Evolutionary conservation across 148 eudicot genomes (phyloP).

Genomic region (Oxyria digyna): DNA sequence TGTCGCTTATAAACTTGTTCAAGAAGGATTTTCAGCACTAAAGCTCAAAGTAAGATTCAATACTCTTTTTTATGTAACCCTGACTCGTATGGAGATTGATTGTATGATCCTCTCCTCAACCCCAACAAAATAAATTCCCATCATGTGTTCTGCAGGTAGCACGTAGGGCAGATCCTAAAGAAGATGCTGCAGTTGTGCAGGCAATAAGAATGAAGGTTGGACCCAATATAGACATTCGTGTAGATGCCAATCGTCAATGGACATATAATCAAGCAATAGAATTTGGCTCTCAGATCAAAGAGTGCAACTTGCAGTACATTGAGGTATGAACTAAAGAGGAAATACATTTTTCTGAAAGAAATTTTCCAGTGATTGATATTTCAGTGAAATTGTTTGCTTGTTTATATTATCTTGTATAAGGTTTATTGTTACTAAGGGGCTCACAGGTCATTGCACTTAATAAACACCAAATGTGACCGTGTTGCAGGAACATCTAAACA

Average conservation of each 20-base stretch:
- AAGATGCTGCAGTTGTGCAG: conserved; percentile 64
- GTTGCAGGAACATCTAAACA: background rate
- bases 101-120: background rate
- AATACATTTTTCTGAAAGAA: too few relatives aligned
- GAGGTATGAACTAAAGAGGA: conserved; percentile 37
- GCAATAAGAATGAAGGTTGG: conserved; percentile 80
- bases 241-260: conserved; percentile 93
- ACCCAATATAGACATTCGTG: conserved; percentile 50
- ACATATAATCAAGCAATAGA: conserved; percentile 58
- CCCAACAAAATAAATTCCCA: background rate
- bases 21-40: conserved; percentile 70
- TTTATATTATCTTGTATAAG: too few relatives aligned
- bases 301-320: conserved; percentile 69
- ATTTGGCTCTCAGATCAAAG: conserved; percentile 57
- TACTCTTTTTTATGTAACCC: background rate
- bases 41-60: conserved; percentile 72
- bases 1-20: conserved; percentile 46
- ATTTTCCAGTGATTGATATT: background rate
- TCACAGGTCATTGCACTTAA: background rate
- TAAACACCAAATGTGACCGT: background rate
- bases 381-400: too few relatives aligned
- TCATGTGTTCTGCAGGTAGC: conserved; percentile 51
- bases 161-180: conserved; percentile 65
- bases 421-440: too few relatives aligned
- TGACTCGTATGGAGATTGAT: background rate